Evolutionary conservation across 2,329 filamentous ascomycete species (phyloP).

Genomic region (Magnaporthiopsis poae): DNA sequence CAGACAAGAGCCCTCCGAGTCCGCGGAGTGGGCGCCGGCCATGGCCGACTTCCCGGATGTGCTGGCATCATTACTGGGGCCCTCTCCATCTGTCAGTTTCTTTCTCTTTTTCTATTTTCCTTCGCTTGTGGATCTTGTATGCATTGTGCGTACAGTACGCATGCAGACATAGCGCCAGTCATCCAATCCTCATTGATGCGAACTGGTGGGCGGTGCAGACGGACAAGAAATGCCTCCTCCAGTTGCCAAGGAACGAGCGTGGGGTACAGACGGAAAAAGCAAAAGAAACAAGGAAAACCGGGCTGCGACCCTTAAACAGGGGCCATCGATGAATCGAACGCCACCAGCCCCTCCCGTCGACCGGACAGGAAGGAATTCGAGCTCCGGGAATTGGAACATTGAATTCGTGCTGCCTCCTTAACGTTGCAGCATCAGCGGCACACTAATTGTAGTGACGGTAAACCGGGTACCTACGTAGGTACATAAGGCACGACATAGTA

Average conservation of each 20-base stretch:
- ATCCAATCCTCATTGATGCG: neutral
- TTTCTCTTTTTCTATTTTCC: neutral
- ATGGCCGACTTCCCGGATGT: neutral
- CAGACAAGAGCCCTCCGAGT: neutral
- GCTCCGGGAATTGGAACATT: neutral
- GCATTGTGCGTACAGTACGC: too few species aligned
- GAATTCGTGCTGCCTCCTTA: too few species aligned
- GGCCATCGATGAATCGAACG: neutral
- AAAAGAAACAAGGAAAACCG: neutral
- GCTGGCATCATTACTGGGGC: neutral
- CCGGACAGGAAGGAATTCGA: neutral
- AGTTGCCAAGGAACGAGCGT: neutral
- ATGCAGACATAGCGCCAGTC: neutral
- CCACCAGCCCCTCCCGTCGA: too few species aligned
- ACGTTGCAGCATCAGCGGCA: neutral
- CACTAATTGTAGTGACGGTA: neutral
- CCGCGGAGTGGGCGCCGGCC: neutral
- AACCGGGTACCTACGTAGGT: too few species aligned
- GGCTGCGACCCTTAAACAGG: neutral
- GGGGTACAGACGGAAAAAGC: too few species aligned
- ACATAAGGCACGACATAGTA: neutral
- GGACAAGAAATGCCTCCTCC: too few species aligned
- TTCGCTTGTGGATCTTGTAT: too few species aligned
- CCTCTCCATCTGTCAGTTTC: neutral
- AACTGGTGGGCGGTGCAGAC: neutral